Base-by-base conservation (phyloP, 2,329 filamentous ascomycete genomes). In the Aspergillus nomiae region DNA sequence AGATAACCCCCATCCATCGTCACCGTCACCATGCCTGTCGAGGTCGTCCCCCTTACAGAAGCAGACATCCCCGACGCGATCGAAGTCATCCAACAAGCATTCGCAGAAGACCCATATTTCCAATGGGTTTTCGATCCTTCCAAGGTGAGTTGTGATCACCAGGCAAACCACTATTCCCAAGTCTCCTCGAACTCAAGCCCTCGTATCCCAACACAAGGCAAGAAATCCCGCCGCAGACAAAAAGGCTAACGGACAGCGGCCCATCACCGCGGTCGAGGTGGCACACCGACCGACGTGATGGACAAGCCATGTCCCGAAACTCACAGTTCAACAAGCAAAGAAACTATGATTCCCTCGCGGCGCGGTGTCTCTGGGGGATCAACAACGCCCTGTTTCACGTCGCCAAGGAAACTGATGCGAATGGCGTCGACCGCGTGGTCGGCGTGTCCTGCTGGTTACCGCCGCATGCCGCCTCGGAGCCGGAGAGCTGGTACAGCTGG, bases 371-470 rank as follows among this genome's bases (percentile, higher is more conserved):
- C 63, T 92, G 89, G 90, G 90, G 90, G 14, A 91, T 92, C 73
- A 82, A 85, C 34, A 90, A 92, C 72, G 90, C 87, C 50, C 83
- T 92, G 32, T 92, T 92, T 77, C 86, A 90, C 68, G 87, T 92
- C 61, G 89, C 89, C 3, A 90, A 88, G 75, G 86, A 90, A 69
- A 78, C 81, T 0, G 77, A 26, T 34, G 12, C 11, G 2, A 53
- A 46, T 10, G 34, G 59, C 10, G 46, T 46, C 2, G 63, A 58
- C 14, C 83, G 85, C 59, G 84, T 92, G 34, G 81, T 92, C 19
- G 90, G 90, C 21, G 88, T 91, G n/a, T 88, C 89, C 48, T 91
- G 90, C 84, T 92, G 90, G 90, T 78, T 92, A 51, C 83, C 84
- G 1, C 90, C 90, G 0, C 82, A 81, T 24, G 77, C 79, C 0